Conservation (phyloP, 306 rosid species). For the Erythrophleum fordii region DNA sequence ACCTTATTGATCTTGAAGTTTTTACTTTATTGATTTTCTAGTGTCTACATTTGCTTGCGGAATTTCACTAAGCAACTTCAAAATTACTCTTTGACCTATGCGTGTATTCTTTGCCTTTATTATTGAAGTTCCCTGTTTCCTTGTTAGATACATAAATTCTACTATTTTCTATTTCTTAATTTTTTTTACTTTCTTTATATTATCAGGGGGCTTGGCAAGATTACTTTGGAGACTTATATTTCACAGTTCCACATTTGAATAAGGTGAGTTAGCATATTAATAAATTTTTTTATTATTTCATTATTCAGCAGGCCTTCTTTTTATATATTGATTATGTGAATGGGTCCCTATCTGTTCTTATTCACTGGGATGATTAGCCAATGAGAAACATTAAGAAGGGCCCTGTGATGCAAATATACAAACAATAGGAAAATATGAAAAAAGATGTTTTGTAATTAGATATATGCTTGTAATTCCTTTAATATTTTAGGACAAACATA, state of each 20-base stretch:
- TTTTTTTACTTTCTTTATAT: constrained; percentile 30
- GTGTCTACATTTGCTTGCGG: constrained; percentile 94
- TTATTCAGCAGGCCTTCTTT: background rate
- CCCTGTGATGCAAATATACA: constrained; percentile 1
- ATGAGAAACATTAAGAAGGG: constrained; percentile 17
- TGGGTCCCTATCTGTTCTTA: constrained; percentile 15
- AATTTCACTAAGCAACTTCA: constrained; percentile 89
- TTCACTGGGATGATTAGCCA: constrained; percentile 31
- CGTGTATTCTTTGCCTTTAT: constrained; percentile 57
- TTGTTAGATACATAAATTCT: constrained; percentile 21
- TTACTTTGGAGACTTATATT: constrained; percentile 97
- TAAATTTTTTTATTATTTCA: constrained; percentile 13
- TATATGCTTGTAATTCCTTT: background rate
- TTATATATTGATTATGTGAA: constrained; percentile 13
- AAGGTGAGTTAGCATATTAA: constrained; percentile 64
- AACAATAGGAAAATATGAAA: constrained; percentile 12
- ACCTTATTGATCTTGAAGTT: constrained; percentile 14
- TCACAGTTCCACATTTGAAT: constrained; percentile 99
- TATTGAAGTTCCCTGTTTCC: constrained; percentile 18
- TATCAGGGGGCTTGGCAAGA: constrained; percentile 97
- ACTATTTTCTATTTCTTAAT: constrained; percentile 25
- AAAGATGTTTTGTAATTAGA: constrained; percentile 2
- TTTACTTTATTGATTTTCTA: constrained; percentile 48
- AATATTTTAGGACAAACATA: background rate
- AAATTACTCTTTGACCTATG: constrained; percentile 81